Evolutionary conservation across 495 filamentous ascomycete species (phyloP).

Genomic region (Lepidopterella palustris): DNA sequence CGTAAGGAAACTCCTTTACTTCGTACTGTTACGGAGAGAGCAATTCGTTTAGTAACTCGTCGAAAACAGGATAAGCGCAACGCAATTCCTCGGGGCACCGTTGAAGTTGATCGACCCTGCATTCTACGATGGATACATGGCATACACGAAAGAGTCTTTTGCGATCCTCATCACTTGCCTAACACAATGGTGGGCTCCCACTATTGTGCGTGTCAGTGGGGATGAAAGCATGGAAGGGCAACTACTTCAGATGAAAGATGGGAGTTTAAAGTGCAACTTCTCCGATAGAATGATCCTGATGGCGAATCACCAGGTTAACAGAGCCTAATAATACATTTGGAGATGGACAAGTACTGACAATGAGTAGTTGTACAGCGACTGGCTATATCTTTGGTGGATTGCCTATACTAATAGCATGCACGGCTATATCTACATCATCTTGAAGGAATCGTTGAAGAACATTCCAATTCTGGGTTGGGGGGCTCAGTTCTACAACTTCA

Average conservation of each 20-base stretch:
- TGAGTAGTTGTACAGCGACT: constrained; percentile 37
- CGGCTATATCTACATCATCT: constrained; percentile 40
- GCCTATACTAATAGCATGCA: constrained; percentile 42
- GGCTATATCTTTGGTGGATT: constrained; percentile 43
- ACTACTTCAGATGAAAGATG: constrained; percentile 35
- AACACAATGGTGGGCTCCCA: constrained; percentile 40
- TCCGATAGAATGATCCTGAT: constrained; percentile 38
- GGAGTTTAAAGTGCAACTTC: constrained; percentile 38
- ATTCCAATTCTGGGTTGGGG: constrained; percentile 39
- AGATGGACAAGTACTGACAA: background rate
- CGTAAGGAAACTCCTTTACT: constrained; percentile 17
- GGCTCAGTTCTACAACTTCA: constrained; percentile 41
- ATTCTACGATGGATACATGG: constrained; percentile 41
- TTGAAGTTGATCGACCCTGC: constrained; percentile 38
- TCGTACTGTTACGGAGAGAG: background rate
- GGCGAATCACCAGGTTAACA: constrained; percentile 38
- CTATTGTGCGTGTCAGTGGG: constrained; percentile 37
- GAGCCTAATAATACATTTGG: background rate
- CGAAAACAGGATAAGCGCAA: constrained; percentile 33
- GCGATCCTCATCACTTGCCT: constrained; percentile 40
- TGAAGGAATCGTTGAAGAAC: constrained; percentile 39
- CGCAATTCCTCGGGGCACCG: constrained; percentile 39
- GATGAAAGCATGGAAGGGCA: constrained; percentile 39
- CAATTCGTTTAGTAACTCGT: background rate
- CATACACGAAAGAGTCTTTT: constrained; percentile 41